A percentile compares a stretch with the other conserved stretches of the same genome.
Conservation (phyloP, 1,139 yeast species). For the Debaryomycetaceae sp. region DNA sequence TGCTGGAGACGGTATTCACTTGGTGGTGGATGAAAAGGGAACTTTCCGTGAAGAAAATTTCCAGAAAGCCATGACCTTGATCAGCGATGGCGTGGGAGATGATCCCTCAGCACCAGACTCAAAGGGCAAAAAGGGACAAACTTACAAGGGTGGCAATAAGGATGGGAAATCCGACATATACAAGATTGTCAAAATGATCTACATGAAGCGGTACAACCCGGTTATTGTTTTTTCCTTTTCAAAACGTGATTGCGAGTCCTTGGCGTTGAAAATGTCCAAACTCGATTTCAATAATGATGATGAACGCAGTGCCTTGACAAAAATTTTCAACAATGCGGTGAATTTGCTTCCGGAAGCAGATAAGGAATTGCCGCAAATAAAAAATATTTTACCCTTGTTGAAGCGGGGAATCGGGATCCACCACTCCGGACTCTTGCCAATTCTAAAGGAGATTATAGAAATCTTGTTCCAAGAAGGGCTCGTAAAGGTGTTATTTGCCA, state of each 20-base stretch:
- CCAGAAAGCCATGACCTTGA: slow-evolving; percentile 95
- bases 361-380: slow-evolving; percentile 87
- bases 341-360: slow-evolving; percentile 81
- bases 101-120: slow-evolving; percentile 53
- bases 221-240: slow-evolving; percentile 96
- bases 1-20: slow-evolving; percentile 93
- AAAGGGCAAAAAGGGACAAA: slow-evolving; percentile 69
- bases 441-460: slow-evolving; percentile 92
- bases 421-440: slow-evolving; percentile 93
- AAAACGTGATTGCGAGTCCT: slow-evolving; percentile 89
- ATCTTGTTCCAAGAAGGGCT: slow-evolving; percentile 94
- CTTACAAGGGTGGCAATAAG: slow-evolving; percentile 82
- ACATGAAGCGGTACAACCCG: slow-evolving; percentile 91
- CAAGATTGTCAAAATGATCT: slow-evolving; percentile 95
- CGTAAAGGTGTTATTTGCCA: slow-evolving; percentile 87
- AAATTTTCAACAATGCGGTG: slow-evolving; percentile 84
- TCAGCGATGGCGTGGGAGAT: slow-evolving; percentile 74
- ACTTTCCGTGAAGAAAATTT: slow-evolving; percentile 94
- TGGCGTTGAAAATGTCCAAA: slow-evolving; percentile 91
- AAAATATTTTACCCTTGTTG: slow-evolving; percentile 76
- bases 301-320: slow-evolving; percentile 80
- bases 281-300: slow-evolving; percentile 87
- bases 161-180: slow-evolving; percentile 86
- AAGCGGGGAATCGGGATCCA: slow-evolving; percentile 97
- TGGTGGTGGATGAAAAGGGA: slow-evolving; percentile 96